Conservation (phyloP, 2,329 filamentous ascomycete genomes). For the Zelopaecilomyces penicillatus region DNA sequence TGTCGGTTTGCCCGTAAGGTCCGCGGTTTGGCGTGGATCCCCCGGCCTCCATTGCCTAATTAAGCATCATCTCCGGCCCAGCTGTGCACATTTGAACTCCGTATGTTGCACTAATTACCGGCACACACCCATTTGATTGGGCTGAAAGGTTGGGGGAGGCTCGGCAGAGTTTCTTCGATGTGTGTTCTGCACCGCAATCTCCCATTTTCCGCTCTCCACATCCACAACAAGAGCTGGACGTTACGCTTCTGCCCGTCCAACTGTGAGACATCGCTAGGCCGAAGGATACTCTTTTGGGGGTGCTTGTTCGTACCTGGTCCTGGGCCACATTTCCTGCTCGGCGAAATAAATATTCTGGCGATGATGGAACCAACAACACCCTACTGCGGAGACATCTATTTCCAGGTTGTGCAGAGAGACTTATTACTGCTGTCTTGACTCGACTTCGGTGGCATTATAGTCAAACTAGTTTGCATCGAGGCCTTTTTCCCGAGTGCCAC, state of each 20-base stretch:
- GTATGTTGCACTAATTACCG: conserved; percentile 8
- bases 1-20: conserved; percentile 10
- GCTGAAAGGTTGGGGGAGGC: conserved; percentile 3
- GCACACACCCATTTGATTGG: neutral
- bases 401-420: too few species aligned
- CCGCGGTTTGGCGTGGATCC: conserved; percentile 7
- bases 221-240: neutral
- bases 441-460: too few species aligned
- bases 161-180: conserved; percentile 7
- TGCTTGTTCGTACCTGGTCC: too few species aligned
- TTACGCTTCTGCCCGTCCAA: neutral
- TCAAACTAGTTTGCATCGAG: too few species aligned
- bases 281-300: neutral
- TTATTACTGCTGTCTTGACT: too few species aligned
- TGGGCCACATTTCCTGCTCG: too few species aligned
- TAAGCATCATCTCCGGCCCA: conserved; percentile 13
- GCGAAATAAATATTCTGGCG: too few species aligned
- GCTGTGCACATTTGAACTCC: neutral
- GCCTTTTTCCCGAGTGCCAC: too few species aligned
- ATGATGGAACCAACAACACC: too few species aligned
- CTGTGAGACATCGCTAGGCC: neutral
- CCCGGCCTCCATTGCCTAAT: conserved; percentile 13
- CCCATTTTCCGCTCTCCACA: neutral
- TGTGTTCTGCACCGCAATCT: neutral
- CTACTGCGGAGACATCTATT: too few species aligned